Percentiles rank a stretch among this genome's conserved stretches.
Conservation (phyloP, 31 red algal genomes). For the Asparagopsis taxiformis region DNA sequence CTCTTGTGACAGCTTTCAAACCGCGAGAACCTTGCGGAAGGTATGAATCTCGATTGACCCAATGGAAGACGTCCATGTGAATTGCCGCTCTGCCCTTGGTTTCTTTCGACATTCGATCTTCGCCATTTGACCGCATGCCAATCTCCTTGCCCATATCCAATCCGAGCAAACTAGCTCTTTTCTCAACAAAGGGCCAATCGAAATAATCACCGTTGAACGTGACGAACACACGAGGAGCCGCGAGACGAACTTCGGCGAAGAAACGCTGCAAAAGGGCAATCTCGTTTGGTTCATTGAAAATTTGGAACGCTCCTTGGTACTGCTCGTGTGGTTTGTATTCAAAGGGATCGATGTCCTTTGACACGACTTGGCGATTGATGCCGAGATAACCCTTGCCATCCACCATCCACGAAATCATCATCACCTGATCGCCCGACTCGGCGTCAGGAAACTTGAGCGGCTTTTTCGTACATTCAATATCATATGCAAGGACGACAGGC, state of each 20-base stretch:
- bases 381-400: constrained; percentile 93
- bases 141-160: constrained; percentile 86
- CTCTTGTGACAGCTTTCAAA: constrained; percentile 94
- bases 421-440: constrained; percentile 83
- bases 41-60: constrained; percentile 99
- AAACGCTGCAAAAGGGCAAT: constrained; percentile 82
- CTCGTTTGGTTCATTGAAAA: constrained; percentile 96
- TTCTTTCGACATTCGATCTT: constrained; percentile 27
- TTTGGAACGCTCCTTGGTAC: constrained; percentile 79
- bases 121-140: constrained; percentile 66
- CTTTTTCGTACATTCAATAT: constrained; percentile 98
- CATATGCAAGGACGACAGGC: constrained; percentile 93
- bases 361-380: constrained; percentile 92
- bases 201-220: constrained; percentile 99
- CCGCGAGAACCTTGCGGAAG: constrained; percentile 99
- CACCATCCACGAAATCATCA: constrained; percentile 99
- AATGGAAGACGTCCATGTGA: constrained; percentile 99
- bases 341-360: constrained; percentile 92
- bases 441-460: constrained; percentile 98
- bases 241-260: constrained; percentile 70
- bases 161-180: constrained; percentile 69
- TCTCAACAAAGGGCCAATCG: constrained; percentile 97
- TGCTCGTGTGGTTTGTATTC: constrained; percentile 76
- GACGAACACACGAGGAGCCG: constrained; percentile 90
- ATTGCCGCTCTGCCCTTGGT: constrained; percentile 79